phyloP scores from a whole-genome alignment of 1,284 basidiomycete species.

The Pyrrhoderma lamaoense region DNA sequence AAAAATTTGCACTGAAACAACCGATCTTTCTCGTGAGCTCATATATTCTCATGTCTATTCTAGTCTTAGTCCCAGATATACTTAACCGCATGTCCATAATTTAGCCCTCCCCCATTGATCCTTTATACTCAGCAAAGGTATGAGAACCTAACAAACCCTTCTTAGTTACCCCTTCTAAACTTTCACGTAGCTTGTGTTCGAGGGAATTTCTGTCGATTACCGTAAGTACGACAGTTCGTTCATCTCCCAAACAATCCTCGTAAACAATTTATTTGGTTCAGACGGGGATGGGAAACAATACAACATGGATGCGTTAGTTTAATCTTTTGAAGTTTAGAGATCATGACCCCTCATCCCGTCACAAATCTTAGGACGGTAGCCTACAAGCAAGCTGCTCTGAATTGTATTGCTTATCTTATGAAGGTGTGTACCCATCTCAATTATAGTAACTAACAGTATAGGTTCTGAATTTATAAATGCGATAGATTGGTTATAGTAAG shows the following conservation, averaged over 20 bases:
- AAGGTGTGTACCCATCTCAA: conserved; percentile 37
- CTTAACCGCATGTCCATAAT: neutral
- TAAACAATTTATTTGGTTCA: conserved; percentile 21
- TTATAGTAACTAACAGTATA: conserved; percentile 1
- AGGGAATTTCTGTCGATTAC: conserved; percentile 66
- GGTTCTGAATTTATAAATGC: neutral
- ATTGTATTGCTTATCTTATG: conserved; percentile 68
- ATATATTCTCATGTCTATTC: neutral
- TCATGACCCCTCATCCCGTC: neutral
- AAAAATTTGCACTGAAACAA: conserved; percentile 67
- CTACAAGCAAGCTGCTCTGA: conserved; percentile 73
- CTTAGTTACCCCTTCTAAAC: neutral
- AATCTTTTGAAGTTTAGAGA: neutral
- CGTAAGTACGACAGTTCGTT: conserved; percentile 35
- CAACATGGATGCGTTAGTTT: conserved; percentile 65
- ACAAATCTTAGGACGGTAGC: conserved; percentile 61
- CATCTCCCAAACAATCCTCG: too few species aligned
- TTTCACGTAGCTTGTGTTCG: conserved; percentile 49
- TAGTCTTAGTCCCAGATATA: neutral
- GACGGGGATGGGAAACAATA: conserved; percentile 71
- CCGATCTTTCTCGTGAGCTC: conserved; percentile 60
- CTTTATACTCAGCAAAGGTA: conserved; percentile 63
- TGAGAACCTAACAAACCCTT: neutral
- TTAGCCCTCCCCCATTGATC: conserved; percentile 68
- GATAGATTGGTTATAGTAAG: conserved; percentile 59